Conservation (phyloP, 352 stramenopile genomes). For the Pythium graminicola region DNA sequence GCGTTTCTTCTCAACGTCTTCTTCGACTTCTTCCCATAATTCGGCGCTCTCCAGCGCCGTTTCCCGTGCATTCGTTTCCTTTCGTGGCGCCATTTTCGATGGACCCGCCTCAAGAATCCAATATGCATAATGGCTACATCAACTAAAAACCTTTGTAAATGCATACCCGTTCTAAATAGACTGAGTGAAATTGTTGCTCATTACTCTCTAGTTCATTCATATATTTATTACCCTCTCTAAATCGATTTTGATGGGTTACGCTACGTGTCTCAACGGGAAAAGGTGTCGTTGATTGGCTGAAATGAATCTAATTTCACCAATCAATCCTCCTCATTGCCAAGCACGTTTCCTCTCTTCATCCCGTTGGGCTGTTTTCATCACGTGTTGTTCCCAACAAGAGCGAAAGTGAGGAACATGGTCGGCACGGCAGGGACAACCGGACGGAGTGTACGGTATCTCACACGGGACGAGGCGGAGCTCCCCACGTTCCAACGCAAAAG, state of each 20-base stretch:
- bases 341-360: not conserved
- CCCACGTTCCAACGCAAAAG: constrained; percentile 23
- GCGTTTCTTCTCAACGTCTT: constrained; percentile 35
- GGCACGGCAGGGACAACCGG: constrained; percentile 1
- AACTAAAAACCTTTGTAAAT: no score
- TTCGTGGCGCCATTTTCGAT: constrained; percentile 18
- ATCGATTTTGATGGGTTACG: no score
- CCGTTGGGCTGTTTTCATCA: not conserved
- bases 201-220: no score
- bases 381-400: not conserved
- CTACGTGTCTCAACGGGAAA: no score
- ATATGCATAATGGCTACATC: constrained; percentile 10
- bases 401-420: constrained; percentile 1
- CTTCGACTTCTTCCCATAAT: constrained; percentile 22
- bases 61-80: constrained; percentile 12
- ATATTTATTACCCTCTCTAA: not conserved
- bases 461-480: constrained; percentile 19
- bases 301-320: no score
- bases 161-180: no score
- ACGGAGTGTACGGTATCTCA: constrained; percentile 15
- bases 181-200: not conserved
- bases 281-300: not conserved
- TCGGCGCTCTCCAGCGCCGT: not conserved
- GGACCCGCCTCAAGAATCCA: not conserved
- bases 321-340: no score